Conservation (phyloP, 2,329 filamentous ascomycete species). For the Aspergillus transmontanensis region DNA sequence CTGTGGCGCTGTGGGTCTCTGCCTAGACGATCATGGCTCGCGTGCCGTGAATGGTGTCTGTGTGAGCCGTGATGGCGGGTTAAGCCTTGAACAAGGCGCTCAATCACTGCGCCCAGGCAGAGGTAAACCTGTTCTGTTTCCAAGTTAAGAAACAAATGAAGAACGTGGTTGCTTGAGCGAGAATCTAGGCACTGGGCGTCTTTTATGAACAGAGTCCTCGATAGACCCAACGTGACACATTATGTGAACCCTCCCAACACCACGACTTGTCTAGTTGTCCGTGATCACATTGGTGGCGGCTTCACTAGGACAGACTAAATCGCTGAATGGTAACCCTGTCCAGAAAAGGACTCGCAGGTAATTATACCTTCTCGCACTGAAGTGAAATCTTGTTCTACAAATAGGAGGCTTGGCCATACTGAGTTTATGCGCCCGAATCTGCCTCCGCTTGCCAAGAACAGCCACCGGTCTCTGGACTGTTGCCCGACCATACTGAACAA, state of each 20-base stretch:
- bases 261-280: background rate
- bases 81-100: background rate
- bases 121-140: background rate
- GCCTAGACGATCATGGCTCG: no score
- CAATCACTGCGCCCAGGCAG: background rate
- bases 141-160: background rate
- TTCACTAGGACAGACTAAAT: background rate
- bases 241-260: background rate
- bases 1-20: no score
- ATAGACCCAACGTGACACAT: no score
- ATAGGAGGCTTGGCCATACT: background rate
- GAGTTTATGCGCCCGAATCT: background rate
- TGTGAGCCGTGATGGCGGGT: background rate
- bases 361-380: background rate
- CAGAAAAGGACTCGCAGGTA: background rate
- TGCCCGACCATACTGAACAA: background rate
- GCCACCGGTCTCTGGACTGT: background rate
- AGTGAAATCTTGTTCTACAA: background rate
- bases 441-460: background rate
- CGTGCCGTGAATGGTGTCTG: background rate
- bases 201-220: background rate
- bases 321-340: background rate
- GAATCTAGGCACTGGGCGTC: background rate
- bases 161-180: no score
- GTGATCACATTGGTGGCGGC: background rate